Evolutionary conservation across 352 stramenopile genomes (phyloP).

Genomic region (Phytophthora cryptogea): DNA sequence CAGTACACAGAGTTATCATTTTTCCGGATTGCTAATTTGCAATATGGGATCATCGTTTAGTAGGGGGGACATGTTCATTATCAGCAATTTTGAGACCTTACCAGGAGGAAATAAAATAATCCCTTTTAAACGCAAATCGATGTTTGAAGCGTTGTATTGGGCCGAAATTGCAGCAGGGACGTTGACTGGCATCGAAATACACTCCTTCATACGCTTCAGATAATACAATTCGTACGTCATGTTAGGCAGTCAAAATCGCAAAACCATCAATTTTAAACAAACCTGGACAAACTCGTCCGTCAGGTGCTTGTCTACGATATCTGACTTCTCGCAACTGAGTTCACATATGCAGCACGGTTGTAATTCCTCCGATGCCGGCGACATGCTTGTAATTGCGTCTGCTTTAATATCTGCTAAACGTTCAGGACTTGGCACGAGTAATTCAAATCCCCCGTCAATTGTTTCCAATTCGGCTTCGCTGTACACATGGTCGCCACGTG

Average conservation of each 20-base stretch:
- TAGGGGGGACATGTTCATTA: no score
- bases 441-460: not conserved
- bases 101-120: not conserved
- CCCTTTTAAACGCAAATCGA: not conserved
- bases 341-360: constrained; percentile 2
- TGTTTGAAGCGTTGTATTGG: not conserved
- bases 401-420: not conserved
- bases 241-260: not conserved
- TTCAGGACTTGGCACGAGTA: not conserved
- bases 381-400: not conserved
- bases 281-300: constrained; percentile 2
- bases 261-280: not conserved
- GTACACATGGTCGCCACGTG: no score
- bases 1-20: not conserved
- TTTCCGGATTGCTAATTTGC: no score
- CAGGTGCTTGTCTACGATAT: not conserved
- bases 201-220: not conserved
- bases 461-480: not conserved
- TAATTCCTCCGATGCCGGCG: not conserved
- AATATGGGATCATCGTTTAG: no score
- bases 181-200: not conserved
- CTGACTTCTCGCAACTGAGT: not conserved
- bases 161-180: not conserved
- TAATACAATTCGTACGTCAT: no score
- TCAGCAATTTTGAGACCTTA: not conserved